Base-by-base conservation (phyloP, 257 asterid genomes). In the Solanum virginianum region DNA sequence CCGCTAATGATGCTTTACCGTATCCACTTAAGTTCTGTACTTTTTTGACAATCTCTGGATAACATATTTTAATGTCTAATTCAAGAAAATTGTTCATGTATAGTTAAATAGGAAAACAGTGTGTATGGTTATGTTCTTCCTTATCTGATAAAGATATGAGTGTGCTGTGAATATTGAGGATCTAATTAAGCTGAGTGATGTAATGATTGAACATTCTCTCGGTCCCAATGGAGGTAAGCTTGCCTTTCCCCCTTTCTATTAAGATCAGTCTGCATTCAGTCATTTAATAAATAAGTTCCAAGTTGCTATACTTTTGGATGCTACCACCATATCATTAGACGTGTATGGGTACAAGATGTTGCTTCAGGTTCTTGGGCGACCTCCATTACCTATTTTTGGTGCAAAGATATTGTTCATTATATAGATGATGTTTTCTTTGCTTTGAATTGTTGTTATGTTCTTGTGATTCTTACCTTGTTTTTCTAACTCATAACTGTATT, bases 181-280 rank as follows among this genome's bases (percentile, higher is more conserved):
- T 74, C 93, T 97, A 72, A 87, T 97, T 71, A 97, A 94, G 91
- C 97, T 97, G 70, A 86, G 87, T 84, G 99, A 95, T 92, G 98
- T 95, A 49, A 94, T 97, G 99, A 84, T 71, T 85, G 98, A 97
- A 91, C 99, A 97, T 85, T 90, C 96, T 49, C 99, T 97, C 83
- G 99, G 99, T 87, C 98, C 99, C 22, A 95, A 97, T 85, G 99
- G 98, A 87, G 98, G 99, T 97, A 88, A 88, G 89, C 9, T 84
- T 84, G 51, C 85, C 29, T 71, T 86, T 47, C 17, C 70, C 2
- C 69, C 18, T 69, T 69, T 69, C 36, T 45, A 60, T 20, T 43
- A 2, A 43, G 49, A 66, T 54, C 26, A 69, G 20, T n/a, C 14
- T 53, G 18, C 86, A n/a, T 20, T 17, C 14, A 20, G 55, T 53